Conservation (phyloP, 305 asterid species). For the Fraxinus xanthoxyloides region DNA sequence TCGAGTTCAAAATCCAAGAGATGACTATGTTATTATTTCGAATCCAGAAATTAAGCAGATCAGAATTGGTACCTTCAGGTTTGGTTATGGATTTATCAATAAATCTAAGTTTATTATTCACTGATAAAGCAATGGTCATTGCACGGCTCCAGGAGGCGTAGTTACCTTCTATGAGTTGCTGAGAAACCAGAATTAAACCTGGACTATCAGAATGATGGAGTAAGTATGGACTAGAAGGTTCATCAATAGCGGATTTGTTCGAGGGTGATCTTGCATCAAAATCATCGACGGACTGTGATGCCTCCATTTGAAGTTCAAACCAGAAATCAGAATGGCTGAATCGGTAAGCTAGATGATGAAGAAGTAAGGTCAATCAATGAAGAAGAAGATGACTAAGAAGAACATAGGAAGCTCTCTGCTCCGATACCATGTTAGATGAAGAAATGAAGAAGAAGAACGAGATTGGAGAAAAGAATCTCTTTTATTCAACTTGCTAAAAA, state of each 20-base stretch:
- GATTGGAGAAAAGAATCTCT: background rate
- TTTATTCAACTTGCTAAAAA: background rate
- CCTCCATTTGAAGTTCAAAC: background rate
- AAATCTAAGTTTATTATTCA: background rate
- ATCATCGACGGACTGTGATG: background rate
- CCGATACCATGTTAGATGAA: background rate
- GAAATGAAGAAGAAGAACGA: background rate
- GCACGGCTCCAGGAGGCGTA: background rate
- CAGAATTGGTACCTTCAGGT: background rate
- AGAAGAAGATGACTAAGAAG: background rate
- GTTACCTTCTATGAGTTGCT: background rate
- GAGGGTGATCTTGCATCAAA: background rate
- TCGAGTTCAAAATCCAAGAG: background rate
- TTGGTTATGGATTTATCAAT: background rate
- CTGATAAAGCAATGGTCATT: background rate
- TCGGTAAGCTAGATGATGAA: background rate
- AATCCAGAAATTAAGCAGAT: background rate
- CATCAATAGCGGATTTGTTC: background rate
- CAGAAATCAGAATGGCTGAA: background rate
- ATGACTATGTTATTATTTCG: background rate
- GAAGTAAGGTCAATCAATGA: background rate
- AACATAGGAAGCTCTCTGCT: background rate
- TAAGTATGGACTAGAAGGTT: background rate
- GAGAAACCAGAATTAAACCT: background rate
- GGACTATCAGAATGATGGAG: background rate